Base-by-base conservation (phyloP, 1,139 yeast species). In the Geotrichum reessii region DNA sequence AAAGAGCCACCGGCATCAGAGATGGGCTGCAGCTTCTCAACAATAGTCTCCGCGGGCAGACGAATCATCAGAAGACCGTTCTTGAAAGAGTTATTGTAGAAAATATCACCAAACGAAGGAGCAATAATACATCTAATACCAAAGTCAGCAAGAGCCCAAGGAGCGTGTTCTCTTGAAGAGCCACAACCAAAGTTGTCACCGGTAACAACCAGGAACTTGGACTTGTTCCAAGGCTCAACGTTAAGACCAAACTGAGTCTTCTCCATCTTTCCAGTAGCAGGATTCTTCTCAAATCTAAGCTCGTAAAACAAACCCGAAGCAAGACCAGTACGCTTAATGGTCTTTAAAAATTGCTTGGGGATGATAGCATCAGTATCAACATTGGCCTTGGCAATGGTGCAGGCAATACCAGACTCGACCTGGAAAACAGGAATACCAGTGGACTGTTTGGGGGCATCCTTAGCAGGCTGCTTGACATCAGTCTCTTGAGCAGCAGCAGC, bases 151-250 rank as follows among this genome's bases (percentile, higher is more conserved):
- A 93, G 81, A 2, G 99, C 99, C 99, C 99, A 93, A 61, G 99
- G 98, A 25, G 99, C 99, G 70, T 93, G 99, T 74, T 93, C 99
- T 81, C 99, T 89, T 5, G 97, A 91, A 49, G 98, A 92, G 68
- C 99, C 99, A 78, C 99, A 93, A 65, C 99, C 99, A 72, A 93
- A 93, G 78, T 93, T 93, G 73, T 89, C 96, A 73, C 99, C 99
- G 55, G 95, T 85, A 63, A 92, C 96, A 65, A 92, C 87, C 66
- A 93, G 79, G 65, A 92, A 85, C 74, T 87, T 85, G 25, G 98
- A 86, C 49, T 80, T 71, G 67, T 85, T 82, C 79, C 84, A 92
- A 57, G 97, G 96, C 59, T 81, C 87, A 57, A 83, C 87, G 72
- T 93, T 93, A 67, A 93, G 82, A 61, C 88, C 86, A 67, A 93